Base-by-base conservation (phyloP, 352 stramenopile genomes). In the Pythium utonaiense region DNA sequence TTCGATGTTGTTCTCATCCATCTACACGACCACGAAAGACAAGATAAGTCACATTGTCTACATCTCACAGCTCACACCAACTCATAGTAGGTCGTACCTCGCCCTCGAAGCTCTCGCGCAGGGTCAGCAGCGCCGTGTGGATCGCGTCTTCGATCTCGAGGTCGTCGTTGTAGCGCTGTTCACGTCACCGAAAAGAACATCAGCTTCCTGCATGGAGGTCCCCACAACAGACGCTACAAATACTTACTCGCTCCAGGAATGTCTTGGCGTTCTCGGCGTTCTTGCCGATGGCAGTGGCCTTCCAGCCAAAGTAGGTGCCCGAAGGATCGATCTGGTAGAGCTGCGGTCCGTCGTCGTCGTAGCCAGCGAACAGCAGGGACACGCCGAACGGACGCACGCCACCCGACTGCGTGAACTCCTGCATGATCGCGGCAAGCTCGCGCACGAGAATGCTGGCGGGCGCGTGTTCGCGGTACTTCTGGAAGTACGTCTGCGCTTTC, bases 121-220 rank as follows among this genome's bases (percentile, higher is more conserved):
- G 84, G n/a, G 97, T 99, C 47, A 99, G 78, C 54, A 99, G 82
- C 30, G 97, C 97, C 57, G 96, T 99, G 78, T 99, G 96, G 71
- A 99, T 98, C 8, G 97, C 98, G 79, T 99, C 98, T 88, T 99
- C 98, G 57, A 99, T 88, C 73, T 99, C 97, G 73, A 99, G 98
- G 63, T 99, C 97, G 56, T 99, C 96, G 47, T 92, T 91, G 74
- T 89, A 96, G 73, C 85, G 80, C 83, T 95, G 22, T 33, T 45
- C 19, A 44, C 28, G n/a, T 14, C 54, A 53, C 19, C 1, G 9
- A 52, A 6, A 42, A 40, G 12, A 58, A 8, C 31, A 12, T 33
- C 19, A 73, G 36, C 41, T 25, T 54, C 6, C 42, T 16, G 22
- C 17, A 47, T 50, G 0, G 38, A 1, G 19, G 27, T 30, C 0